These are phyloP conservation scores for Blastobotrys serpentis DNA, from an alignment of 1,139 yeast genomes.

Conservation along the genomic window DNA sequence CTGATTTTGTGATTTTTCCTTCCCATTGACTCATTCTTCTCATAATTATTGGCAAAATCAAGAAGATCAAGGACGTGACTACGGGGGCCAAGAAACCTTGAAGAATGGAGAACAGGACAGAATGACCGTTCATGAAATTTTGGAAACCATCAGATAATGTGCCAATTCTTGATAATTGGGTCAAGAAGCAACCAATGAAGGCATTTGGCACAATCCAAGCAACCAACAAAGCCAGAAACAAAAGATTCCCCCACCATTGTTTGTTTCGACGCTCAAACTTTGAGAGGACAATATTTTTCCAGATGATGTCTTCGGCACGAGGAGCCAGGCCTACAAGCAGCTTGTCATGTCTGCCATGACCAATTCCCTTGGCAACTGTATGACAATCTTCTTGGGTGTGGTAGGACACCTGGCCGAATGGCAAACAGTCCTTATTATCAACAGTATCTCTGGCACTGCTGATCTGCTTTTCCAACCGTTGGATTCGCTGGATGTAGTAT, in stretches of 20 bases:
- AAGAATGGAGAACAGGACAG: slow-evolving; percentile 37
- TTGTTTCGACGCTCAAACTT: slow-evolving; percentile 35
- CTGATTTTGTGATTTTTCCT: slow-evolving; percentile 40
- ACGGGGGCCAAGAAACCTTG: slow-evolving; percentile 44
- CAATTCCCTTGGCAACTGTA: slow-evolving; percentile 27
- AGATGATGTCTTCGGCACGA: slow-evolving; percentile 40
- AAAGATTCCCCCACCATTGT: slow-evolving; percentile 38
- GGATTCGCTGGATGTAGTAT: slow-evolving; percentile 29
- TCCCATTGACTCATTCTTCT: slow-evolving; percentile 42
- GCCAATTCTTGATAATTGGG: slow-evolving; percentile 41
- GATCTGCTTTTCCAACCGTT: slow-evolving; percentile 33
- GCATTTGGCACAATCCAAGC: slow-evolving; percentile 45
- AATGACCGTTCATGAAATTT: slow-evolving; percentile 32
- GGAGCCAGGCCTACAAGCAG: slow-evolving; percentile 37
- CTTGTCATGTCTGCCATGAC: slow-evolving; percentile 21
- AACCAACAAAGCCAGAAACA: slow-evolving; percentile 35
- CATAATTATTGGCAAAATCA: slow-evolving; percentile 40
- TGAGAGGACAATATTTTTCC: slow-evolving; percentile 39
- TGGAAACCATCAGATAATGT: slow-evolving; percentile 39
- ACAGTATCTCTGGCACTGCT: slow-evolving; percentile 29
- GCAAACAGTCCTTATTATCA: slow-evolving; percentile 25
- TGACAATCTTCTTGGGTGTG: slow-evolving; percentile 34
- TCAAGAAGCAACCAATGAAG: slow-evolving; percentile 42
- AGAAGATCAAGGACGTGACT: slow-evolving; percentile 38
- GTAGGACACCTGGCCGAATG: slow-evolving; percentile 43